A percentile compares a stretch with the other conserved stretches of the same genome.
phyloP scores from a whole-genome alignment of 176 grass and related monocot species.

The Panicum miliaceum region DNA sequence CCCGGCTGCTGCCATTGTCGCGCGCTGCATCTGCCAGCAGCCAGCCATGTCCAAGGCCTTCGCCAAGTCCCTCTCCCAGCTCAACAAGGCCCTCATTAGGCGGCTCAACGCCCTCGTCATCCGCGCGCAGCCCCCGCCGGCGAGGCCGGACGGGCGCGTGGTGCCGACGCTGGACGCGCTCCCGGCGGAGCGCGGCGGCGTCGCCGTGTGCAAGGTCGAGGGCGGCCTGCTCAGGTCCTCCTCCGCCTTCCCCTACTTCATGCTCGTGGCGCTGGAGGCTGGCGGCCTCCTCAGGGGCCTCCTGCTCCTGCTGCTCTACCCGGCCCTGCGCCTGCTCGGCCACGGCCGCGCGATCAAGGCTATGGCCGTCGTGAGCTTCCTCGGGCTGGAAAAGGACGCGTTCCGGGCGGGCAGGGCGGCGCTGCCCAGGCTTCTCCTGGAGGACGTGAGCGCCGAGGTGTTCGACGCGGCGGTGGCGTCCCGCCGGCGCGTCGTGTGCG shows the following conservation, averaged over 20 bases:
- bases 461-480: constrained; percentile 40
- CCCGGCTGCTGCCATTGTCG: background rate
- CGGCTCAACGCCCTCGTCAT: constrained; percentile 48
- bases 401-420: constrained; percentile 60
- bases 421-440: constrained; percentile 66
- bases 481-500: constrained; percentile 60
- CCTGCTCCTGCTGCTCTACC: constrained; percentile 64
- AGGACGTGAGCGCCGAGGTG: constrained; percentile 70
- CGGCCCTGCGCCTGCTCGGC: constrained; percentile 47
- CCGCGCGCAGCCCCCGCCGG: constrained; percentile 2
- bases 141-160: background rate
- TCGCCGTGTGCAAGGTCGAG: constrained; percentile 59
- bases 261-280: constrained; percentile 83
- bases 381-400: constrained; percentile 56
- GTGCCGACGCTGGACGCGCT: constrained; percentile 27
- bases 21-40: background rate
- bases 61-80: constrained; percentile 44
- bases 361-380: constrained; percentile 66
- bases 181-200: background rate
- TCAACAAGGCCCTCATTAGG: constrained; percentile 51
- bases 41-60: constrained; percentile 58
- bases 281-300: constrained; percentile 65
- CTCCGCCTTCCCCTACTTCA: constrained; percentile 83
- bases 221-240: constrained; percentile 58
- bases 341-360: constrained; percentile 34